Evolutionary conservation across 257 asterid species (phyloP).

Genomic region (Fraxinus excelsior): DNA sequence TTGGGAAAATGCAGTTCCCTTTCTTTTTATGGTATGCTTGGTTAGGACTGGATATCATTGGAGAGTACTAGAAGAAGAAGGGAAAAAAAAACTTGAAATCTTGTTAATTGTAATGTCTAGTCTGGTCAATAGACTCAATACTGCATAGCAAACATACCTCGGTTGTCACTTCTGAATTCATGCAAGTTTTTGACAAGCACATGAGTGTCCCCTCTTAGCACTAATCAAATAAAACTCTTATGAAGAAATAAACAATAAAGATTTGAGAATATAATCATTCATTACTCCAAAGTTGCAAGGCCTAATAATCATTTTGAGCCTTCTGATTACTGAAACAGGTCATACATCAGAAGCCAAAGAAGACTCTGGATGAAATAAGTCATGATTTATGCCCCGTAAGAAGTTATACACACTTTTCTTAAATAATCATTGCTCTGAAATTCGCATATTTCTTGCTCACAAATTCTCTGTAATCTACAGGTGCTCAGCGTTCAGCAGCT

Average conservation of each 20-base stretch:
- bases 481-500: slow-evolving; percentile 96
- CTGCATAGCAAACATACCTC: neutral
- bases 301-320: slow-evolving; percentile 5
- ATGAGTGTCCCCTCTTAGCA: neutral
- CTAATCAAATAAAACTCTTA: neutral
- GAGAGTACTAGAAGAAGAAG: too few relatives aligned
- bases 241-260: neutral
- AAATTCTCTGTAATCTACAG: slow-evolving; percentile 40
- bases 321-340: slow-evolving; percentile 55
- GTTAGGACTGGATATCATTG: too few relatives aligned
- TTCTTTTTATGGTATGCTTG: too few relatives aligned
- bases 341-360: slow-evolving; percentile 99
- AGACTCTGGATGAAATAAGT: slow-evolving; percentile 90
- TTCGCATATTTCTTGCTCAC: slow-evolving; percentile 3
- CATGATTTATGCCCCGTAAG: slow-evolving; percentile 98
- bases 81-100: neutral
- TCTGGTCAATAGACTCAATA: neutral
- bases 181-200: neutral
- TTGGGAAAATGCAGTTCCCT: too few relatives aligned
- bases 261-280: slow-evolving; percentile 3
- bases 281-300: neutral
- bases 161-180: neutral
- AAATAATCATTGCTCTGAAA: neutral
- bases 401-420: slow-evolving; percentile 8
- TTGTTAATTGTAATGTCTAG: neutral